These are phyloP conservation scores for Mycena pura DNA, from an alignment of 768 basidiomycete species.

Conservation along the genomic window DNA sequence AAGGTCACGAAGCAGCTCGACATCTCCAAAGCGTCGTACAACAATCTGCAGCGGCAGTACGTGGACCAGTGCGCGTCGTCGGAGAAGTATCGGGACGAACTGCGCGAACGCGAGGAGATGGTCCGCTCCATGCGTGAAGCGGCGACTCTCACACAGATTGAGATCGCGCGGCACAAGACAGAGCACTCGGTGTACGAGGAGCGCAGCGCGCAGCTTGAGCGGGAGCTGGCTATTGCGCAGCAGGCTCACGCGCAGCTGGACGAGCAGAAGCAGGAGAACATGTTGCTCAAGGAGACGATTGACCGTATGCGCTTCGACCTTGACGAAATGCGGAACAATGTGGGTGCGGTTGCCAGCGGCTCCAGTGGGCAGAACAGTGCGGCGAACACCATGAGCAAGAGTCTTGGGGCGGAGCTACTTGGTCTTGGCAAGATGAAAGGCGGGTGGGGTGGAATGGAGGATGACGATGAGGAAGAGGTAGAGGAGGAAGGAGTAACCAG, in stretches of 20 bases:
- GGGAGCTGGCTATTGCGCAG: slow-evolving; percentile 72
- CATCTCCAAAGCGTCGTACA: slow-evolving; percentile 72
- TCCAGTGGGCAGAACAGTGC: slow-evolving; percentile 56
- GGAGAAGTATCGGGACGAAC: slow-evolving; percentile 76
- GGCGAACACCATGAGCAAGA: slow-evolving; percentile 70
- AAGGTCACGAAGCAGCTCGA: slow-evolving; percentile 80
- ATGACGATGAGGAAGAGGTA: slow-evolving; percentile 43
- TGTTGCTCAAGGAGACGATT: slow-evolving; percentile 94
- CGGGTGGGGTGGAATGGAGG: slow-evolving; percentile 40
- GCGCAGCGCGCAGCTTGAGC: slow-evolving; percentile 71
- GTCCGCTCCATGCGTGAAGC: slow-evolving; percentile 71
- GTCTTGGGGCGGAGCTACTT: slow-evolving; percentile 74
- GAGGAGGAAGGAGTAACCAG: slow-evolving; percentile 42
- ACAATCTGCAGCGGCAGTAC: slow-evolving; percentile 85
- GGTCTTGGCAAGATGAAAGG: slow-evolving; percentile 65
- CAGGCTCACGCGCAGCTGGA: slow-evolving; percentile 79
- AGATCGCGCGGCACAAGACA: slow-evolving; percentile 67
- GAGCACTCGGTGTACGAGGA: slow-evolving; percentile 79
- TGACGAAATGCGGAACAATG: slow-evolving; percentile 80
- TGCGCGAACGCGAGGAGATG: slow-evolving; percentile 77
- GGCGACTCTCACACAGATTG: slow-evolving; percentile 64
- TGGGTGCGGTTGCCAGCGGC: slow-evolving; percentile 41
- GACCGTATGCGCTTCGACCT: slow-evolving; percentile 93
- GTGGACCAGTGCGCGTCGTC: slow-evolving; percentile 85
- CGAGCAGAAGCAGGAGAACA: slow-evolving; percentile 94